Base-by-base conservation (phyloP, 345 rosid genomes). In the Clarkia xantiana region DNA sequence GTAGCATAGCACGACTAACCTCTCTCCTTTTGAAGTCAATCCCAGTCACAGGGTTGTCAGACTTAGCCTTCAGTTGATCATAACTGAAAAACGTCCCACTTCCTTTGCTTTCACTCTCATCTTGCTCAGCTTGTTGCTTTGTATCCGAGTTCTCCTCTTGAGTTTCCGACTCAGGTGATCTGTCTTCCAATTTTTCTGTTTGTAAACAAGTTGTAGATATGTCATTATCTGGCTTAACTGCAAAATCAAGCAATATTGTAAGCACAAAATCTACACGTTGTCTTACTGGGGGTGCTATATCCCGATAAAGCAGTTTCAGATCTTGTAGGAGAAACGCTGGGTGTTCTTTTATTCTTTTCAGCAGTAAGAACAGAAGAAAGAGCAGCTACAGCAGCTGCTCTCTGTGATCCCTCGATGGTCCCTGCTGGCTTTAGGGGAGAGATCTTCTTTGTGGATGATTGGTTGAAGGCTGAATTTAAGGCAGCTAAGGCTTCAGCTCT, bases 361-460 rank as follows among this genome's bases (percentile, higher is more conserved):
- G 90, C 94, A 40, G 79, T 71, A 58, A 91, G 96, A 66, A 80
- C 96, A 42, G 72, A 67, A 11, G 96, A 91, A 61, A 91, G 90
- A 60, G 96, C 98, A 40, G 98, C 98, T 36, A 86, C 71, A 47
- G 98, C 98, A 53, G 98, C 96, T 44, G 94, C 87, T 73, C 90
- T 82, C 69, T 91, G 98, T 39, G 96, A 79, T 45, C 80, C 89
- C 60, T 68, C 77, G 51, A 74, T 62, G 11, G 52, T 7, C 49
- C 68, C 56, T 51, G 71, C 53, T 57, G 76, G 3, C 79, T 62
- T 80, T 55, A 62, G 36, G 9, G 76, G 11, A 20, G 85, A 60
- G 34, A 62, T 47, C 58, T 80, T 87, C 53, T 58, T 18, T 59
- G 60, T 76, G 10, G 87, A 67, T 39, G 94, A 62, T 47, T 86